A percentile compares a stretch with the other conserved stretches of the same genome.
phyloP scores from a whole-genome alignment of 73 alveolate genomes.

The Symbiodinium natans region DNA sequence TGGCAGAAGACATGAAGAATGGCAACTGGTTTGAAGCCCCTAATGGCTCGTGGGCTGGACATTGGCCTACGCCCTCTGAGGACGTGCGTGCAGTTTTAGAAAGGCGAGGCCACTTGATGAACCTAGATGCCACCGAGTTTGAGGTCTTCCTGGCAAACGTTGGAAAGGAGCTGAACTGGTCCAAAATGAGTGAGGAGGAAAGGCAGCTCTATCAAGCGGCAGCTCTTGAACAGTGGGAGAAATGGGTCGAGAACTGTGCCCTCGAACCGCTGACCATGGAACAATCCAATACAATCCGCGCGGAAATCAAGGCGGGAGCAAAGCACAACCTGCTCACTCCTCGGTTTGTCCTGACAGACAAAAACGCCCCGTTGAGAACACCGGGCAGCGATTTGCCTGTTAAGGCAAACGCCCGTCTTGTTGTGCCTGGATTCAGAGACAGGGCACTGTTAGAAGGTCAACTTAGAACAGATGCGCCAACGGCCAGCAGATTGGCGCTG shows the following conservation, averaged over 20 bases:
- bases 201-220: background rate
- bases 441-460: background rate
- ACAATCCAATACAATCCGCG: background rate
- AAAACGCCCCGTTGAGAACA: background rate
- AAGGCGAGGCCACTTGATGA: background rate
- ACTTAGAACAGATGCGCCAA: background rate
- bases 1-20: background rate
- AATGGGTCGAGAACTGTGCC: background rate
- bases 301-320: background rate
- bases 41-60: background rate
- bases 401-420: background rate
- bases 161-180: slow-evolving; percentile 19
- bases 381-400: background rate
- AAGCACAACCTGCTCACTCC: background rate
- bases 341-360: slow-evolving; percentile 16
- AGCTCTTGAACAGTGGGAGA: slow-evolving; percentile 1
- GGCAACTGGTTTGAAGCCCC: background rate
- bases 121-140: background rate
- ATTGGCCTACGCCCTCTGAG: background rate
- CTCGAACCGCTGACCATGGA: background rate
- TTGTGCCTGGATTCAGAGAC: slow-evolving; percentile 20
- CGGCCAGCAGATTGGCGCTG: background rate
- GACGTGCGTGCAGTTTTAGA: background rate
- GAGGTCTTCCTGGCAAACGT: background rate
- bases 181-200: background rate